Percentiles rank a stretch among this genome's conserved stretches.
phyloP scores from a whole-genome alignment of 495 filamentous ascomycete genomes.

The Neurospora sp. region DNA sequence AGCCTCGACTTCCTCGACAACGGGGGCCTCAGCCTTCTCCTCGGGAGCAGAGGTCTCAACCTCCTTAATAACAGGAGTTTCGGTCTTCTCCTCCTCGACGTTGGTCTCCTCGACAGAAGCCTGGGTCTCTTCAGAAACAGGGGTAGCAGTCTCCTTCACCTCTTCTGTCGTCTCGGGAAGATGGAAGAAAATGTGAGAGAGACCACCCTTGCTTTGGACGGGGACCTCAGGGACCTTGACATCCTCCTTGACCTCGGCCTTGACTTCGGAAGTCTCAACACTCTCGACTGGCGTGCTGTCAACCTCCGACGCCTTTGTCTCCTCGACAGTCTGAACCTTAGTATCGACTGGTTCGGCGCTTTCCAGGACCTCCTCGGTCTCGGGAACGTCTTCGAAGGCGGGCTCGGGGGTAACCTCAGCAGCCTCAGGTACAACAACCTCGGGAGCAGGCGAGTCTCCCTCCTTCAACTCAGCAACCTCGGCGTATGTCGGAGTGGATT shows the following conservation, averaged over 20 bases:
- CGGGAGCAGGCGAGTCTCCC: not conserved
- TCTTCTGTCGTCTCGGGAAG: not conserved
- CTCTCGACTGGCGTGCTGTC: not conserved
- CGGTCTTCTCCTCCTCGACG: not conserved
- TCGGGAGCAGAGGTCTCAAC: too few species aligned
- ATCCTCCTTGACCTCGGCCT: constrained; percentile 1
- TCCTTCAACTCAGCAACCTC: constrained; percentile 1
- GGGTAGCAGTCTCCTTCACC: not conserved
- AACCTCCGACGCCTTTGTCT: not conserved
- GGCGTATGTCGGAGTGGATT: not conserved
- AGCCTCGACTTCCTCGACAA: not conserved
- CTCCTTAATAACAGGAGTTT: not conserved
- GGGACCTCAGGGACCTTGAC: not conserved
- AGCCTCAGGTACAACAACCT: not conserved
- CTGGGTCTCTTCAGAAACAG: not conserved
- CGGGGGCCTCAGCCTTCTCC: not conserved
- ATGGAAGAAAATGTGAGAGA: not conserved
- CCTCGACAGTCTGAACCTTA: not conserved
- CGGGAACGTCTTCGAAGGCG: not conserved
- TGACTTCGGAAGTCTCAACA: not conserved
- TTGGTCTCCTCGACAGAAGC: not conserved
- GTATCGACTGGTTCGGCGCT: not conserved
- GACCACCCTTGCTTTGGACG: not conserved
- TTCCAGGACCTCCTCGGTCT: not conserved
- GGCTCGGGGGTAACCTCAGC: not conserved